Evolutionary conservation across 1,284 basidiomycete species (phyloP).

Genomic region (Cutaneotrichosporon sp.): DNA sequence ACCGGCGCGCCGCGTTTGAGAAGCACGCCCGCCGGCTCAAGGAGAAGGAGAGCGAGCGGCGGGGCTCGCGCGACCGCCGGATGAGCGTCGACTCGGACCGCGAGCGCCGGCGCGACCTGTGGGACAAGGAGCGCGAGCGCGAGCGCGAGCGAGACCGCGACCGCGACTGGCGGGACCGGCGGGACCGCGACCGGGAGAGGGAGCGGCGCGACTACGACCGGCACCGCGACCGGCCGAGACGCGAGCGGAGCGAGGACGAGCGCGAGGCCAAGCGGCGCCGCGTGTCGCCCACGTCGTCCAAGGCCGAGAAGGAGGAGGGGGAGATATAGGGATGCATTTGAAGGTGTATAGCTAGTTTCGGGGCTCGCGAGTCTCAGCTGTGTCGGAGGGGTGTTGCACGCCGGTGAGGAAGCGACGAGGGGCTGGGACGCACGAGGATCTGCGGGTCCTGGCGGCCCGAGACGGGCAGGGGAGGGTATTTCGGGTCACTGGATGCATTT

Average conservation of each 20-base stretch:
- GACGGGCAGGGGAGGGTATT: no score
- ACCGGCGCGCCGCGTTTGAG: constrained; percentile 71
- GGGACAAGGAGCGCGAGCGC: constrained; percentile 27
- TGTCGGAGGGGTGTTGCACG: no score
- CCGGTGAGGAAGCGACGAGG: no score
- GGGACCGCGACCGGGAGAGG: constrained; percentile 20
- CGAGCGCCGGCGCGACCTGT: constrained; percentile 38
- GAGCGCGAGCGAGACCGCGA: constrained; percentile 31
- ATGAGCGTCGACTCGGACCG: constrained; percentile 23
- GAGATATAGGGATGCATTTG: constrained; percentile 20
- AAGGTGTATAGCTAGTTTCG: no score
- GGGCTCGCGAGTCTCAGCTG: no score
- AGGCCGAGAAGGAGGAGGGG: constrained; percentile 23
- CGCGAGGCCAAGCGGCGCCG: constrained; percentile 29
- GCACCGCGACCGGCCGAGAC: constrained; percentile 19
- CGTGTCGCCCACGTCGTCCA: constrained; percentile 9
- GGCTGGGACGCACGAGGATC: no score
- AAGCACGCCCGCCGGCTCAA: constrained; percentile 87
- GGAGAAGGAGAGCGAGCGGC: constrained; percentile 69
- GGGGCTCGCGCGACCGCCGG: constrained; percentile 45
- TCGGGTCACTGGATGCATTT: no score
- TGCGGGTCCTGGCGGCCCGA: no score
- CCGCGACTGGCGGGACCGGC: constrained; percentile 46
- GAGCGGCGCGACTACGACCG: constrained; percentile 20
- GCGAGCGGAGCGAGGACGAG: constrained; percentile 19